Evolutionary conservation across 441 rosid species (phyloP), one percentile per base, ranked within the genome.

Genomic region (Pelargonium citronellum): DNA sequence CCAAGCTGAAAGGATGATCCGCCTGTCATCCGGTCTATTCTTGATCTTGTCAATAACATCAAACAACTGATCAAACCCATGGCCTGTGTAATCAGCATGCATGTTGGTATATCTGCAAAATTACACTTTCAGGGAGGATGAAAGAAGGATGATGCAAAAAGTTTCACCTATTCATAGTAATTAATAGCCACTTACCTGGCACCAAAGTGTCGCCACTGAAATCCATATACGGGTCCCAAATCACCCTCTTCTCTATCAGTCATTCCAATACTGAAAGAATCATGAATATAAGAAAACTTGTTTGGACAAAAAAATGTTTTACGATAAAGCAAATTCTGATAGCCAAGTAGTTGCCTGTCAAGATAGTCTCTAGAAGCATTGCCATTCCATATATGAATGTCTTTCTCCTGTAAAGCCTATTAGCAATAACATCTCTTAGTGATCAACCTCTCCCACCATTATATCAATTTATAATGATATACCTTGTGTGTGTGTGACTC

Each of bases 191-290:
- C 75, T 4, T 65, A 90, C 96, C 89, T 87, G 49, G 98, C 97
- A 64, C 97, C 98, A 81, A 91, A 92, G 78, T 91, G 94, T 68
- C 98, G 86, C 98, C 98, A 92, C 71, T 92, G 98, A 74, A 92
- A 92, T 55, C 98, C 96, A 68, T 89, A 92, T 13, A 92, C 85
- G 39, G 98, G 91, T 71, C 98, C 97, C 43, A 92, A 80, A 82
- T 92, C 97, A 60, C 94, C 94, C 73, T 86, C 94, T 79, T 87
- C 94, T 69, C 96, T 81, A 30, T 84, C 92, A 39, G 49, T 84
- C 79, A 92, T 55, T 19, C 91, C 97, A 63, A 89, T 47, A 71
- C 98, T 91, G 84, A 9, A 62, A 69, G 60, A 61, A 39, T 16
- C 20, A 68, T 17, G 46, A 39, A 39, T 39, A 39, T 39, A 39